Evolutionary conservation across 129 eudicot species (phyloP).

Genomic region (Ambrosia trifida): DNA sequence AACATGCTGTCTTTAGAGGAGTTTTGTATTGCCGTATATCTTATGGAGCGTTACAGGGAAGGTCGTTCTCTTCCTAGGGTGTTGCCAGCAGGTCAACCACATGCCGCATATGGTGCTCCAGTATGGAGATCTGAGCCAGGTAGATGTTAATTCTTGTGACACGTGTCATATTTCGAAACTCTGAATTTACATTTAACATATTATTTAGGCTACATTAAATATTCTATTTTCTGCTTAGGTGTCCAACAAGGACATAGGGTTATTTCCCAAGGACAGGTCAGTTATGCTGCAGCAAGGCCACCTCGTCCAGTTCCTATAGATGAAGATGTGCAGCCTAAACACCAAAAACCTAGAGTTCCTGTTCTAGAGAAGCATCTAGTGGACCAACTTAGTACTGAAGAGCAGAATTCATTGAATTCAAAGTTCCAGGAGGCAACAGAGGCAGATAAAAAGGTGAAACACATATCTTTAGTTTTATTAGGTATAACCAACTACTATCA

Average conservation of each 20-base stretch:
- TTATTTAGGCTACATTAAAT: constrained; percentile 13
- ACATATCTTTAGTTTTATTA: background rate
- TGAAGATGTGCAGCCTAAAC: constrained; percentile 52
- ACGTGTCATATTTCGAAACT: constrained; percentile 1
- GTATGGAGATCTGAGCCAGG: constrained; percentile 46
- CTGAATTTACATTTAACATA: background rate
- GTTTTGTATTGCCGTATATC: constrained; percentile 87
- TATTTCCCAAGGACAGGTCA: constrained; percentile 34
- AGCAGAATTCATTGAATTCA: constrained; percentile 69
- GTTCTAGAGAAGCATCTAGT: constrained; percentile 81
- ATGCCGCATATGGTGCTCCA: constrained; percentile 35
- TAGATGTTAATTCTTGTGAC: constrained; percentile 25
- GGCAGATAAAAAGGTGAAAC: constrained; percentile 66
- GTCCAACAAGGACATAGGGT: constrained; percentile 21
- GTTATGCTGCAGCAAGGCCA: constrained; percentile 58
- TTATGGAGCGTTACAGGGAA: constrained; percentile 86
- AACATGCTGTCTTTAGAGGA: constrained; percentile 91
- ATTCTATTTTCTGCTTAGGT: constrained; percentile 29
- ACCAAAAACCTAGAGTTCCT: constrained; percentile 72
- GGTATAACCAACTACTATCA: background rate
- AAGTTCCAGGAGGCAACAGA: constrained; percentile 84
- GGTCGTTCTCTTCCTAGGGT: constrained; percentile 75
- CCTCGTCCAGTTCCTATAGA: constrained; percentile 73
- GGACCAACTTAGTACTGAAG: constrained; percentile 85
- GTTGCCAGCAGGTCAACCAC: constrained; percentile 52